Conservation (phyloP, 177 flowering plant genomes). For the Vitis hybrid region DNA sequence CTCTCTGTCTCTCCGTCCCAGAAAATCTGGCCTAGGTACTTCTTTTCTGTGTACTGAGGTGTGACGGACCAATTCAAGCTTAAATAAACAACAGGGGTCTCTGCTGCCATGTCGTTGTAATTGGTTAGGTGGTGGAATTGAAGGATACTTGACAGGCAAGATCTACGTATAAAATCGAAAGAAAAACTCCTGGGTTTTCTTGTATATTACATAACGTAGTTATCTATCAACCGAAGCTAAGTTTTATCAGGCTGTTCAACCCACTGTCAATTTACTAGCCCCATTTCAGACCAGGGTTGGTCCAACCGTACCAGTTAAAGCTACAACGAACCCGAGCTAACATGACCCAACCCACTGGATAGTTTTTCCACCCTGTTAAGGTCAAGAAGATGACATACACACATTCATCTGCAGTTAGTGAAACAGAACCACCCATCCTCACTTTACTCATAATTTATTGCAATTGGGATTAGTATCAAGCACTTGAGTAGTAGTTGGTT, state of each 20-base stretch:
- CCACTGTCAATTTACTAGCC: slow-evolving; percentile 2
- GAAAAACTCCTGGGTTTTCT: slow-evolving; percentile 1
- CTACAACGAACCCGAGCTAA: slow-evolving; percentile 19
- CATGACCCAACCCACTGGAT: not conserved
- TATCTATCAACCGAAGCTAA: slow-evolving; percentile 18
- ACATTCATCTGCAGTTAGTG: not conserved
- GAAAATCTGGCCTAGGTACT: too few relatives aligned
- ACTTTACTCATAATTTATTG: too few relatives aligned
- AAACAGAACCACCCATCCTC: too few relatives aligned
- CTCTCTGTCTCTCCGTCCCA: slow-evolving; percentile 1
- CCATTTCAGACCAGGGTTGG: slow-evolving; percentile 12
- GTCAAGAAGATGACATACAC: slow-evolving; percentile 15
- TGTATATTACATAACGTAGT: slow-evolving; percentile 22
- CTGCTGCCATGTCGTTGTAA: slow-evolving; percentile 27
- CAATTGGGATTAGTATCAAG: too few relatives aligned
- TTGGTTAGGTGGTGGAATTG: slow-evolving; percentile 17
- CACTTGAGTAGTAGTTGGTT: too few relatives aligned
- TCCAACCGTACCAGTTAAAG: slow-evolving; percentile 24
- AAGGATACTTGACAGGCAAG: slow-evolving; percentile 6
- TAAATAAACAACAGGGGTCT: not conserved
- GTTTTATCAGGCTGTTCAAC: not conserved
- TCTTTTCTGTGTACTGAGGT: not conserved
- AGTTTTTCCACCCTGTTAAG: not conserved
- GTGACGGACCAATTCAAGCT: not conserved
- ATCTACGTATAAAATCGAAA: not conserved